These are phyloP conservation scores for Saturnispora zaruensis DNA, from an alignment of 805 yeast genomes.

Conservation along the genomic window DNA sequence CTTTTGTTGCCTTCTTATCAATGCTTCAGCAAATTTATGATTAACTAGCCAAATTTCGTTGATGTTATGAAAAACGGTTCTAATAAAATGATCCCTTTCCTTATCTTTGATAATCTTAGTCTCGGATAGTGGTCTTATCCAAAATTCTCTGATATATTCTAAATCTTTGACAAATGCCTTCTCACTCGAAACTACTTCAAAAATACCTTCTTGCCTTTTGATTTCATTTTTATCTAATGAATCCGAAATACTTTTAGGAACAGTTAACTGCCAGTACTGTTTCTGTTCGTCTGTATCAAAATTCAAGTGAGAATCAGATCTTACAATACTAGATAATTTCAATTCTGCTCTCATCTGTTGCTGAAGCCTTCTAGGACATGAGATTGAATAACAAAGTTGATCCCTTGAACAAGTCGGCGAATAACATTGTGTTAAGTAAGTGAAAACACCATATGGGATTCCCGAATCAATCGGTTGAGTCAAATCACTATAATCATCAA, in stretches of 20 bases:
- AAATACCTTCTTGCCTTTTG: slow-evolving; percentile 90
- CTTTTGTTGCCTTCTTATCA: slow-evolving; percentile 77
- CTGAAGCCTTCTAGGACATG: slow-evolving; percentile 91
- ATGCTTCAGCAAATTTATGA: slow-evolving; percentile 76
- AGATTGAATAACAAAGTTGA: slow-evolving; percentile 82
- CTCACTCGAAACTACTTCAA: slow-evolving; percentile 89
- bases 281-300: slow-evolving; percentile 71
- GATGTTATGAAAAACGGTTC: slow-evolving; percentile 87
- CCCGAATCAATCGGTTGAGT: slow-evolving; percentile 1
- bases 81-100: slow-evolving; percentile 83
- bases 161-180: slow-evolving; percentile 91
- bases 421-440: slow-evolving; percentile 86
- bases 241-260: slow-evolving; percentile 69
- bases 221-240: slow-evolving; percentile 75
- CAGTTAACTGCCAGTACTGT: slow-evolving; percentile 90
- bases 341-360: slow-evolving; percentile 89
- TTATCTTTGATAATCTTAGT: slow-evolving; percentile 80
- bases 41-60: slow-evolving; percentile 80
- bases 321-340: slow-evolving; percentile 74
- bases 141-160: slow-evolving; percentile 86
- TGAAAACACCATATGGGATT: slow-evolving; percentile 74
- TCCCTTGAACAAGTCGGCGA: slow-evolving; percentile 94
- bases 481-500: slow-evolving; percentile 8
- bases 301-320: slow-evolving; percentile 64
- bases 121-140: slow-evolving; percentile 84